Conservation (phyloP, 2,329 filamentous ascomycete genomes). For the Pestalotiopsis sp. region DNA sequence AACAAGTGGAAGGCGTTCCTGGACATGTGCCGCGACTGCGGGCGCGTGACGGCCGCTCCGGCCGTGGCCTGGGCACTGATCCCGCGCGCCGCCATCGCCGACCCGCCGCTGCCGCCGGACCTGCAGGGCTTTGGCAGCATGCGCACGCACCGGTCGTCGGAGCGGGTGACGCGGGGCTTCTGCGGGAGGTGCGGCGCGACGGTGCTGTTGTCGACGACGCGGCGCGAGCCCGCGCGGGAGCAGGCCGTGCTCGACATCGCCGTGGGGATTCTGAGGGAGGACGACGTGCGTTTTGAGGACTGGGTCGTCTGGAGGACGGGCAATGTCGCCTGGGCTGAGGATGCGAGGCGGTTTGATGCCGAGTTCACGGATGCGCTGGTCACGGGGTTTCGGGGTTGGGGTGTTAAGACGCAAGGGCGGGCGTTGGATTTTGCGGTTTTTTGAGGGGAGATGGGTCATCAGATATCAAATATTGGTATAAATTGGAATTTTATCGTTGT, state of each 20-base stretch:
- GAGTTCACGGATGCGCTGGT: constrained; percentile 31
- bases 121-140: constrained; percentile 41
- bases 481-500: neutral
- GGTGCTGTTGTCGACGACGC: constrained; percentile 35
- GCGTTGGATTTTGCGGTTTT: constrained; percentile 12
- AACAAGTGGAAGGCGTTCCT: constrained; percentile 44
- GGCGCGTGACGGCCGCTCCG: constrained; percentile 43
- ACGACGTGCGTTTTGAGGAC: constrained; percentile 43
- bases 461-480: neutral
- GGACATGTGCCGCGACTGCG: constrained; percentile 48
- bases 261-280: constrained; percentile 44
- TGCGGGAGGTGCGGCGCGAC: constrained; percentile 50
- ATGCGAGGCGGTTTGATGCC: neutral
- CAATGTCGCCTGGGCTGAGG: constrained; percentile 31
- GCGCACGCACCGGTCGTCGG: constrained; percentile 40
- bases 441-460: too few species aligned
- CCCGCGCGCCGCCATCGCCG: constrained; percentile 34
- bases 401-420: constrained; percentile 35
- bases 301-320: constrained; percentile 51
- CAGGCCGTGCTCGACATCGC: constrained; percentile 43
- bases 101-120: constrained; percentile 38
- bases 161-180: constrained; percentile 41
- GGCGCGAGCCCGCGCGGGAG: constrained; percentile 28
- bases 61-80: constrained; percentile 45
- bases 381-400: constrained; percentile 41